phyloP scores from a whole-genome alignment of 2,329 filamentous ascomycete species.

The Fusarium agapanthi region DNA sequence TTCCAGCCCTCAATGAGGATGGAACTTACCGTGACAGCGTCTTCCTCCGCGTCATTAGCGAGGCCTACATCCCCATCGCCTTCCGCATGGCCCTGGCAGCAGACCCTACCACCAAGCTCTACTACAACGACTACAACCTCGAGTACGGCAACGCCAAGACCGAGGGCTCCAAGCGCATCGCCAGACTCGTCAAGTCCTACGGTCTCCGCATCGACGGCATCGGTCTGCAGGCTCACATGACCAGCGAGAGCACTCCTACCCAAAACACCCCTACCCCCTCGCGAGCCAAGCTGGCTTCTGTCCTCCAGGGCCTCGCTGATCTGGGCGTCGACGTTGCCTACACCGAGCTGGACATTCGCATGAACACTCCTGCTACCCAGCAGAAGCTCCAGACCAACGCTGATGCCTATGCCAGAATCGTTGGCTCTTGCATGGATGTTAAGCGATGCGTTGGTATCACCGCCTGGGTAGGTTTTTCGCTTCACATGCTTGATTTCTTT shows the following conservation, averaged over 20 bases:
- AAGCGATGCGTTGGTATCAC: constrained; percentile 16
- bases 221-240: constrained; percentile 17
- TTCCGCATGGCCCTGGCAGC: constrained; percentile 17
- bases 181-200: constrained; percentile 10
- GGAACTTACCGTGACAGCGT: constrained; percentile 16
- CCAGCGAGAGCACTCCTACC: constrained; percentile 19
- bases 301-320: constrained; percentile 3
- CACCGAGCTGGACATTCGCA: constrained; percentile 9
- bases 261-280: constrained; percentile 8
- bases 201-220: constrained; percentile 16
- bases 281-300: not conserved
- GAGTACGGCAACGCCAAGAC: constrained; percentile 12
- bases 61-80: constrained; percentile 18
- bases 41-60: constrained; percentile 7
- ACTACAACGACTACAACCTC: constrained; percentile 24
- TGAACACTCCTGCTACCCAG: constrained; percentile 4
- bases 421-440: constrained; percentile 16
- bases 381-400: constrained; percentile 13
- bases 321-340: constrained; percentile 5
- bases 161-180: constrained; percentile 5
- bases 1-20: constrained; percentile 8
- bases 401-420: constrained; percentile 3
- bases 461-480: constrained; percentile 5
- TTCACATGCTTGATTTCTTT: too few species aligned
- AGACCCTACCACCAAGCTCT: constrained; percentile 15